Base-by-base conservation (phyloP, 495 filamentous ascomycete genomes). In the Penicillium nucicola region DNA sequence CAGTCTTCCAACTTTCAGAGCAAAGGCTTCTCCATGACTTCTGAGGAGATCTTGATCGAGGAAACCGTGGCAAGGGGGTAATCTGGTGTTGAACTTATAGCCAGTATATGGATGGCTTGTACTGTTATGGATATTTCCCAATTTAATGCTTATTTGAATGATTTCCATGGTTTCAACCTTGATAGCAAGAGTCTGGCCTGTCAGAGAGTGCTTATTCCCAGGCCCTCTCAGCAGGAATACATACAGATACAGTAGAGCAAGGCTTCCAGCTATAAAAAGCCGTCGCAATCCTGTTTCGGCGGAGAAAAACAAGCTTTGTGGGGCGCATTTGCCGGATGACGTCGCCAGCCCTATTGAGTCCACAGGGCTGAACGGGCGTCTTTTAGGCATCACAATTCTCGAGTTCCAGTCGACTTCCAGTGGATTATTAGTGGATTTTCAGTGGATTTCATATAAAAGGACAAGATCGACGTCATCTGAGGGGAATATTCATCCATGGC, bases 391-490 rank as follows among this genome's bases (percentile, higher is more conserved):
- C 45, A 48, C 28, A 32, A 30, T 48, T 48, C 2, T 39, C 11
- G 12, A 12, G 12, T 17, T 20, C 35, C 35, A 48, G 38, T 48
- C 10, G 1, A 14, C 9, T 22, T 20, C 33, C n/a, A n/a, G n/a
- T n/a, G n/a, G n/a, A n/a, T n/a, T n/a, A n/a, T n/a, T n/a, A n/a
- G n/a, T n/a, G n/a, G n/a, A n/a, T n/a, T n/a, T n/a, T n/a, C n/a
- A n/a, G n/a, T n/a, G n/a, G n/a, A n/a, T n/a, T n/a, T n/a, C 20
- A 22, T 22, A 22, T 22, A 22, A 3, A 4, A 34, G 17, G 17
- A 34, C 45, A 20, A 53, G 43, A 13, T 38, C 38, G 42, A 49
- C 52, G 52, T 54, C 52, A 54, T 49, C 20, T 25, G 22, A 42
- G 22, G 14, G 45, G 35, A 5, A 30, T 48, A 33, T n/a, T n/a